A percentile compares a stretch with the other conserved stretches of the same genome.
Evolutionary conservation across 805 yeast genomes (phyloP).

Genomic region (Isabelozyma pseudorhagii): DNA sequence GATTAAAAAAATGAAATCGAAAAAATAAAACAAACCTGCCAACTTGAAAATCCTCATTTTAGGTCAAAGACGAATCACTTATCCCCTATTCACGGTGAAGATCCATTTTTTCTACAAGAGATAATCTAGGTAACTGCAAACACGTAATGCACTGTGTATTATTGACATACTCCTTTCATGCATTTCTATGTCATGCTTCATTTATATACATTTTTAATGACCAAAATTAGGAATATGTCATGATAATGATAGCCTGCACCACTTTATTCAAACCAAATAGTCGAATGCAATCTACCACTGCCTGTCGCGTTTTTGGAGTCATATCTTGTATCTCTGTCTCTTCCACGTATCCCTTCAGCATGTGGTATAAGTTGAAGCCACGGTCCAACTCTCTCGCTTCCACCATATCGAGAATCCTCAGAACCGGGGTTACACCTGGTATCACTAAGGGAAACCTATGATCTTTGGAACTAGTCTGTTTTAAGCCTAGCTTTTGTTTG

Average conservation of each 20-base stretch:
- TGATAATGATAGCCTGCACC: slow-evolving; percentile 16
- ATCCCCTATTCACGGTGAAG: too few relatives aligned
- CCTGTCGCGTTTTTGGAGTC: slow-evolving; percentile 16
- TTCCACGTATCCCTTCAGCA: slow-evolving; percentile 14
- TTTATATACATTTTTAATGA: too few relatives aligned
- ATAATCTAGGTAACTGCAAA: too few relatives aligned
- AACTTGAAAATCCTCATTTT: too few relatives aligned
- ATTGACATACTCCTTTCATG: too few relatives aligned
- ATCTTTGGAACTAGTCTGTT: background rate
- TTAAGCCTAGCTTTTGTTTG: slow-evolving; percentile 1
- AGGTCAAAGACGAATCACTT: too few relatives aligned
- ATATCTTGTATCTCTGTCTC: slow-evolving; percentile 18
- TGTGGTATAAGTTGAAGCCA: slow-evolving; percentile 9
- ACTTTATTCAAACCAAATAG: slow-evolving; percentile 40
- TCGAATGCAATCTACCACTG: slow-evolving; percentile 41
- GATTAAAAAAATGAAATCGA: too few relatives aligned
- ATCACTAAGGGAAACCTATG: slow-evolving; percentile 37
- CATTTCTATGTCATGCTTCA: too few relatives aligned
- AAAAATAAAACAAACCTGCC: too few relatives aligned
- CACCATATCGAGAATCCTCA: slow-evolving; percentile 40
- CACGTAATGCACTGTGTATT: too few relatives aligned
- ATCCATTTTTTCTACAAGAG: too few relatives aligned
- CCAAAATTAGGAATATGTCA: background rate
- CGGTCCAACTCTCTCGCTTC: slow-evolving; percentile 19
- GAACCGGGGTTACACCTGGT: slow-evolving; percentile 51